Evolutionary conservation across 345 rosid species (phyloP), one percentile per base, ranked within the genome.

Genomic region (Gossypium australe): DNA sequence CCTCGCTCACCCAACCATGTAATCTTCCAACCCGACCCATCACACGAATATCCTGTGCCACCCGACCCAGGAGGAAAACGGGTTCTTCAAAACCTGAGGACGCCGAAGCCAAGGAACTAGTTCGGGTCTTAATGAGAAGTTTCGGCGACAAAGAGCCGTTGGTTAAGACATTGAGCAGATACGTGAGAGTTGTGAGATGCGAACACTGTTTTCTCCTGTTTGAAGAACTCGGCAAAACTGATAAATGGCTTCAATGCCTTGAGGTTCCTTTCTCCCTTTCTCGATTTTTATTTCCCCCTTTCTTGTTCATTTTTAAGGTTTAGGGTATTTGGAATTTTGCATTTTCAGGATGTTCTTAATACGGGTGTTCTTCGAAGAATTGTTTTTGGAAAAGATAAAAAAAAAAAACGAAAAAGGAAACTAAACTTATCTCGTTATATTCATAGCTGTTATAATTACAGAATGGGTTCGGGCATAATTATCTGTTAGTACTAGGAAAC

Each of bases 171-270:
- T 85, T 92, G 72, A 85, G 85, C 69, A 92, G 87, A 81, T 85
- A 86, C 74, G 97, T 90, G 12, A 85, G 83, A 77, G 80, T 87
- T 45, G 84, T 92, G 70, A 84, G 97, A 76, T 82, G 89, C 22
- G 91, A 92, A 44, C 97, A 94, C 77, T 90, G 98, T 75, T 92
- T 94, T 71, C 70, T 89, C 70, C 88, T 94, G 72, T 94, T 94
- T 76, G 98, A 94, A 82, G 97, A 94, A 85, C 97, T 94, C 63
- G 98, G 97, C 16, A 90, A 81, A 86, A 59, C 79, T 45, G 97
- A 89, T 38, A 88, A 90, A 47, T 94, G 98, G 97, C 90, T 88
- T 9, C 94, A 90, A 48, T 94, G 98, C 81, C 93, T 94, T 58
- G 94, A 92, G 97, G 98, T 92, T 71, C 65, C 43, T n/a, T 24